Percentiles rank a stretch among this genome's conserved stretches.
phyloP scores from a whole-genome alignment of 352 stramenopile genomes.

The Phytophthora fragariaefolia region DNA sequence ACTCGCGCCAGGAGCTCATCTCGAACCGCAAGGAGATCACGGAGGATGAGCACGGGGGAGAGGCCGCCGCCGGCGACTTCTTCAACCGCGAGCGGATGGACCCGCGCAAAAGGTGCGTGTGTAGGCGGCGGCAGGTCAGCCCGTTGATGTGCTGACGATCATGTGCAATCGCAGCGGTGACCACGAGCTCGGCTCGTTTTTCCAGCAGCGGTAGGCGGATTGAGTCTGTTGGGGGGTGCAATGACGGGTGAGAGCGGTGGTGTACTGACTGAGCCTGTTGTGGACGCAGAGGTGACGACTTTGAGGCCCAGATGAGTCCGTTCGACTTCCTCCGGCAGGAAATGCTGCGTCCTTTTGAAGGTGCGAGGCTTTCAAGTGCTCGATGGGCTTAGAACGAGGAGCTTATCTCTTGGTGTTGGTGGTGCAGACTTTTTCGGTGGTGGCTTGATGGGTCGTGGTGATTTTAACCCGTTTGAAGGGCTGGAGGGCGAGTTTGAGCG shows the following conservation, averaged over 20 bases:
- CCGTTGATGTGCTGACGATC: constrained; percentile 2
- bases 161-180: constrained; percentile 30
- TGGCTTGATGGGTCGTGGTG: constrained; percentile 39
- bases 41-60: constrained; percentile 68
- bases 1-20: constrained; percentile 74
- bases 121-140: not conserved
- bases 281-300: constrained; percentile 62
- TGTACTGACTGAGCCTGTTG: constrained; percentile 1
- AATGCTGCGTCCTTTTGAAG: constrained; percentile 84
- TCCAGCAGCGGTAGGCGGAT: constrained; percentile 55
- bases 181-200: constrained; percentile 53
- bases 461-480: constrained; percentile 61
- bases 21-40: constrained; percentile 82
- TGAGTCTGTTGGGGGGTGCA: not conserved
- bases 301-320: constrained; percentile 79
- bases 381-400: not conserved
- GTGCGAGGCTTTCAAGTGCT: constrained; percentile 21
- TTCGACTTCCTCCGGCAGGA: constrained; percentile 85
- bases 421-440: constrained; percentile 67
- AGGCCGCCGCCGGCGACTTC: constrained; percentile 61
- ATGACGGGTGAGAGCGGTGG: not conserved
- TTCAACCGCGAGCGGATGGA: constrained; percentile 80
- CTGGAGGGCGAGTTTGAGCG: constrained; percentile 72
- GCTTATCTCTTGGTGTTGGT: not conserved
- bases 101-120: constrained; percentile 49